phyloP scores from a whole-genome alignment of 1,284 basidiomycete genomes.

The Sparassis latifolia region DNA sequence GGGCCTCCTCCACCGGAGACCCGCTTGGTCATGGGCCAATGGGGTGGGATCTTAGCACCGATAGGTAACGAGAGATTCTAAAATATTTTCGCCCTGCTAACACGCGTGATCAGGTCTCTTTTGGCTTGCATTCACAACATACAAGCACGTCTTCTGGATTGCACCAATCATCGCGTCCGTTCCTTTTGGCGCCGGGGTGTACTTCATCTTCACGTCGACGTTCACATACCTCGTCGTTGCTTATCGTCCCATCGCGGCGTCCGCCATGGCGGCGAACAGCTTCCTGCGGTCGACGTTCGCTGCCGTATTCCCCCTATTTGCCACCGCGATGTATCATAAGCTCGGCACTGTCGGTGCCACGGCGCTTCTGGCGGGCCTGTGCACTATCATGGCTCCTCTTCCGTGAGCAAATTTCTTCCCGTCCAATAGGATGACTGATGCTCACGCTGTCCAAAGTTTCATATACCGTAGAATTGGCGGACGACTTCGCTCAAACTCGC shows the following conservation, averaged over 20 bases:
- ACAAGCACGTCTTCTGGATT: conserved; percentile 65
- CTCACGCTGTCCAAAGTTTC: conserved; percentile 21
- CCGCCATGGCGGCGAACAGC: conserved; percentile 71
- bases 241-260: conserved; percentile 74
- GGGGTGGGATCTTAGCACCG: conserved; percentile 64
- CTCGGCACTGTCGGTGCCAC: conserved; percentile 73
- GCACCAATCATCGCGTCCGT: conserved; percentile 58
- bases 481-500: conserved; percentile 31
- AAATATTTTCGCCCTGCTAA: neutral
- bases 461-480: conserved; percentile 35
- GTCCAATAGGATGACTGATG: neutral
- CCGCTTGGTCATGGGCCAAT: conserved; percentile 59
- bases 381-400: conserved; percentile 62
- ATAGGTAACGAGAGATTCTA: conserved; percentile 21
- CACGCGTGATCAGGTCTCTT: conserved; percentile 42
- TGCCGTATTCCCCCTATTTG: conserved; percentile 69
- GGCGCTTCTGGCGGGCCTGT: conserved; percentile 68
- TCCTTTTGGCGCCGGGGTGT: conserved; percentile 53
- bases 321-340: conserved; percentile 46
- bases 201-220: conserved; percentile 59
- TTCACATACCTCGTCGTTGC: conserved; percentile 71
- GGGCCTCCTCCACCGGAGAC: conserved; percentile 64
- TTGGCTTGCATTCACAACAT: conserved; percentile 71
- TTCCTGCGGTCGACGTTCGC: conserved; percentile 64
- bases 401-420: conserved; percentile 40